phyloP scores from a whole-genome alignment of 2,329 filamentous ascomycete species.

The Hymenotorrendiella dingleyae region DNA sequence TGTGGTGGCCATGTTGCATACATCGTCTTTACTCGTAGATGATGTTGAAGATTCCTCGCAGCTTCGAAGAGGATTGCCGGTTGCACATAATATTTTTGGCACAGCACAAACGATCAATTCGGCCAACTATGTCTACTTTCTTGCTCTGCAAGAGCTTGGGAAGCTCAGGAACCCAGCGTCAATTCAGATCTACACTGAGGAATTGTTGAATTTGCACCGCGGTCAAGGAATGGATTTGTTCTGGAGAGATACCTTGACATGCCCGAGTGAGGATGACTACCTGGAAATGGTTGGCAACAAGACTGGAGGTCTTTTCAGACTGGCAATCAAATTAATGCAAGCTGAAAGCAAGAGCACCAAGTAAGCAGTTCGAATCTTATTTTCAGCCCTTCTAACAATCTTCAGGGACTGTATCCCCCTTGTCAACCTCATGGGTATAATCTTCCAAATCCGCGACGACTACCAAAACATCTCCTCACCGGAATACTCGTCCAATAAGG shows the following conservation, averaged over 20 bases:
- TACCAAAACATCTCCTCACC: constrained; percentile 76
- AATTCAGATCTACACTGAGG: constrained; percentile 70
- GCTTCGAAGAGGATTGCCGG: constrained; percentile 72
- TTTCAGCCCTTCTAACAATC: constrained; percentile 4
- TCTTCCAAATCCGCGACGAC: constrained; percentile 91
- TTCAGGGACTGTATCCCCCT: constrained; percentile 75
- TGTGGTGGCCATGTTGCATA: constrained; percentile 81
- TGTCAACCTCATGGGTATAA: constrained; percentile 76
- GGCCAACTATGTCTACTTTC: constrained; percentile 85
- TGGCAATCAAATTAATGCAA: constrained; percentile 85
- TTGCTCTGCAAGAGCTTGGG: constrained; percentile 68
- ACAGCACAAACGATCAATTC: constrained; percentile 85
- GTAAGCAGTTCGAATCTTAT: constrained; percentile 25
- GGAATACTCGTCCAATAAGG: constrained; percentile 85
- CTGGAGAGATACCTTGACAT: constrained; percentile 80
- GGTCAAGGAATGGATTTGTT: constrained; percentile 90
- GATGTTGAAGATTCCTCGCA: constrained; percentile 80
- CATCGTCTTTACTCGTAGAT: constrained; percentile 75
- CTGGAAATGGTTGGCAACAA: constrained; percentile 93
- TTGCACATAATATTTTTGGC: constrained; percentile 80
- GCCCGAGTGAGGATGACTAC: constrained; percentile 82
- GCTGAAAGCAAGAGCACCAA: constrained; percentile 52
- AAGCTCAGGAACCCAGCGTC: constrained; percentile 62
- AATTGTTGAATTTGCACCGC: constrained; percentile 76
- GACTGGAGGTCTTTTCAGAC: constrained; percentile 78